A percentile compares a stretch with the other conserved stretches of the same genome.
These are phyloP conservation scores for Sambucus nigra DNA, from an alignment of 129 eudicot species.

Conservation along the genomic window DNA sequence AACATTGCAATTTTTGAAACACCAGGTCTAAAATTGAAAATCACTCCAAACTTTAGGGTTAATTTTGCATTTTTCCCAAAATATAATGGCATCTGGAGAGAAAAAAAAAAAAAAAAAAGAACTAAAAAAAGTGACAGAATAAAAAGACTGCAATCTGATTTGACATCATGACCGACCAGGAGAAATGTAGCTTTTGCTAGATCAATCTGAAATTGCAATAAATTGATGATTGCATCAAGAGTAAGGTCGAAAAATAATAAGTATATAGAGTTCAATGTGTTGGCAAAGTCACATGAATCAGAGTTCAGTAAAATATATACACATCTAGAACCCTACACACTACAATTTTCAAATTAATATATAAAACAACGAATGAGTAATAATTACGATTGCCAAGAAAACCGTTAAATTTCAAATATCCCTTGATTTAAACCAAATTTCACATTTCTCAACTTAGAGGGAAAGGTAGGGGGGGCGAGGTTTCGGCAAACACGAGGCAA, in stretches of 20 bases:
- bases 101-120: neutral
- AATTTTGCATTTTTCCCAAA: too few species aligned
- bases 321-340: neutral
- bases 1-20: too few species aligned
- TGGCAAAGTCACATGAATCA: neutral
- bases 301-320: neutral
- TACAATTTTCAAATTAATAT: neutral
- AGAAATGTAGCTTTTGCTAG: neutral
- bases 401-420: too few species aligned
- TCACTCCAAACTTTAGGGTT: too few species aligned
- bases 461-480: too few species aligned
- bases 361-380: neutral
- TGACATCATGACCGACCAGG: neutral
- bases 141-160: neutral
- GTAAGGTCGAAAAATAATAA: neutral
- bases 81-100: too few species aligned
- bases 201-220: neutral
- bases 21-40: too few species aligned
- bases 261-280: neutral
- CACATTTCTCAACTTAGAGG: too few species aligned
- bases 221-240: neutral
- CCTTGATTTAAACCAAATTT: too few species aligned
- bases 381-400: neutral
- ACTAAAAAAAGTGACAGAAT: neutral
- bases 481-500: too few species aligned